A percentile compares a stretch with the other conserved stretches of the same genome.
Conservation (phyloP, 768 basidiomycete genomes). For the Pleurotus platypus region DNA sequence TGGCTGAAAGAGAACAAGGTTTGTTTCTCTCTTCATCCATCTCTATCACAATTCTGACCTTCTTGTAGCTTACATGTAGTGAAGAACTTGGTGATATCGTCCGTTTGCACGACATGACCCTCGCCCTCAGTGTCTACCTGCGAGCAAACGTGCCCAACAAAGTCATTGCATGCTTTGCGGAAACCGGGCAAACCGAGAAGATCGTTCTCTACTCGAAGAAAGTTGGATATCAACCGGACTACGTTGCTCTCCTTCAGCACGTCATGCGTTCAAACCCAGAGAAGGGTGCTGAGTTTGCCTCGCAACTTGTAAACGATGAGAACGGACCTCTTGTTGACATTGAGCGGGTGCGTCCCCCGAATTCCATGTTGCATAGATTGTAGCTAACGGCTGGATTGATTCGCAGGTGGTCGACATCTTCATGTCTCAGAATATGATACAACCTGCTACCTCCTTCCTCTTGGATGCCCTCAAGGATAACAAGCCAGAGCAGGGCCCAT, state of each 20-base stretch:
- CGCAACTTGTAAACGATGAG: conserved; percentile 91
- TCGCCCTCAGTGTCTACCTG: conserved; percentile 95
- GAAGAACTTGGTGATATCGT: conserved; percentile 99
- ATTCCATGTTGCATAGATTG: not conserved
- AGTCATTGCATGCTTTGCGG: conserved; percentile 98
- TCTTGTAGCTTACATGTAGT: conserved; percentile 86
- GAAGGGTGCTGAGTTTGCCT: conserved; percentile 98
- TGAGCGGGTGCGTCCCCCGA: conserved; percentile 60
- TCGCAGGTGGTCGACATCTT: conserved; percentile 92
- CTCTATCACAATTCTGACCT: not conserved
- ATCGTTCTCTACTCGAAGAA: conserved; percentile 98
- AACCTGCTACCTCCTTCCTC: conserved; percentile 97
- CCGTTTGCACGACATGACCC: conserved; percentile 90
- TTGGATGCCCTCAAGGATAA: conserved; percentile 98
- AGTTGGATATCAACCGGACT: conserved; percentile 91
- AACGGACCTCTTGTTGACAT: conserved; percentile 88
- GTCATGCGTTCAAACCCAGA: conserved; percentile 96
- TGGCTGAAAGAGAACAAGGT: conserved; percentile 99
- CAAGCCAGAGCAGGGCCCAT: conserved; percentile 91
- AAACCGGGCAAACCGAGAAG: conserved; percentile 98
- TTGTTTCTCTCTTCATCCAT: conserved; percentile 8
- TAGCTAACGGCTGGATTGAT: not conserved
- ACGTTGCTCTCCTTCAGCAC: conserved; percentile 88
- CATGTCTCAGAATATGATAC: conserved; percentile 99
- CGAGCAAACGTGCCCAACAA: conserved; percentile 98